Conservation (phyloP, 1,284 basidiomycete genomes). For the Ustilago crameri region DNA sequence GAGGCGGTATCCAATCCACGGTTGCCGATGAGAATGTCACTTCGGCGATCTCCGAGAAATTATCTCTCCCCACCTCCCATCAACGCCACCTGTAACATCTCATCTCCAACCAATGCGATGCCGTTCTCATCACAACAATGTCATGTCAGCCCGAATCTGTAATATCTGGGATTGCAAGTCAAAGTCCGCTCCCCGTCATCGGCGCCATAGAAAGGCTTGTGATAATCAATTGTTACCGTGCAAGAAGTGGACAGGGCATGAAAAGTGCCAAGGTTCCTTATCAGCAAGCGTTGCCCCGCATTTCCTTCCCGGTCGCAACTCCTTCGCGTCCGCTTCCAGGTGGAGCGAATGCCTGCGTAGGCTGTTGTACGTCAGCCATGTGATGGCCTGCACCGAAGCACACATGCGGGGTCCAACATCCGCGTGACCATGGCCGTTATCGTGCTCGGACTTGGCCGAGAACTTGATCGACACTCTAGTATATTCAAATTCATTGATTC, state of each 20-base stretch:
- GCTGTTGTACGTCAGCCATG: background rate
- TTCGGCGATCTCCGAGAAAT: constrained; percentile 45
- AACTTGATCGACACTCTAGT: background rate
- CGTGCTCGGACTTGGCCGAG: background rate
- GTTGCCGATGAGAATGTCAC: background rate
- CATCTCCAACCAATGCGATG: background rate
- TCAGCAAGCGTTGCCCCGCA: constrained; percentile 1
- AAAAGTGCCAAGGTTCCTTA: background rate
- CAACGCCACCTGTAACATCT: background rate
- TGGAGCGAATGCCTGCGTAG: background rate
- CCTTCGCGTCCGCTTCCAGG: background rate
- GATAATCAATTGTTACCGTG: no score
- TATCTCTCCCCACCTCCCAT: constrained; percentile 11
- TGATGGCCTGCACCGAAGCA: background rate
- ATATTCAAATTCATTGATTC: no score
- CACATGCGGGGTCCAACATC: background rate
- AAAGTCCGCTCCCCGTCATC: constrained; percentile 9
- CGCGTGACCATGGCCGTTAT: background rate
- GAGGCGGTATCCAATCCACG: constrained; percentile 18
- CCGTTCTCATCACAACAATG: background rate
- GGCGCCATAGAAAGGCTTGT: background rate
- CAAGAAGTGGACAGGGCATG: background rate
- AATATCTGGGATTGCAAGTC: background rate
- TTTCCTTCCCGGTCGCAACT: background rate
- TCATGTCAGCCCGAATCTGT: no score